Evolutionary conservation across 495 filamentous ascomycete species (phyloP).

Genomic region (Jackrogersella minutella): DNA sequence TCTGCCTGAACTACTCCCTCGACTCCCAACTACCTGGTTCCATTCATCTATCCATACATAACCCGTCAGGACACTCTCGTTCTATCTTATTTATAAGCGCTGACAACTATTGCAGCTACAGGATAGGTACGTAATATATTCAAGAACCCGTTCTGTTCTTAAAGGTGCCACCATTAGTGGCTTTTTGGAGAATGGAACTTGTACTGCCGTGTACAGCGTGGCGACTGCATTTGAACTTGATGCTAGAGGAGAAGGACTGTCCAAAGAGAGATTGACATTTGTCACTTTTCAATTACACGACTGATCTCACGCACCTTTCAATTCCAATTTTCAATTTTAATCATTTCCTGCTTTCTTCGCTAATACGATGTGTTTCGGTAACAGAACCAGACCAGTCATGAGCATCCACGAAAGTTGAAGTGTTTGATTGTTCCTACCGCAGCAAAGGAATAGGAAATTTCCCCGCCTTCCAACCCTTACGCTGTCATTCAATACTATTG

Average conservation of each 20-base stretch:
- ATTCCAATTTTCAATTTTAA: conserved; percentile 9
- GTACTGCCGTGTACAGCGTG: conserved; percentile 41
- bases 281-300: conserved; percentile 35
- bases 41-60: not conserved
- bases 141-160: not conserved
- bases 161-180: conserved; percentile 1
- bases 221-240: conserved; percentile 24
- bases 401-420: conserved; percentile 32
- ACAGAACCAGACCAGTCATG: conserved; percentile 28
- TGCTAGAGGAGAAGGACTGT: conserved; percentile 3
- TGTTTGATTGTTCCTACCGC: conserved; percentile 29
- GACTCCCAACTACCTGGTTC: not conserved
- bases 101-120: not conserved
- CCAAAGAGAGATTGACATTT: conserved; percentile 38
- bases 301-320: conserved; percentile 16
- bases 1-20: not conserved
- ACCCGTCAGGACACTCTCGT: not conserved
- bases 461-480: conserved; percentile 20
- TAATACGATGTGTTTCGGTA: conserved; percentile 32
- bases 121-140: conserved; percentile 17
- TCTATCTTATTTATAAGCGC: not conserved
- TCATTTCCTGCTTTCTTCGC: conserved; percentile 4
- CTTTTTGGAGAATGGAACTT: conserved; percentile 2
- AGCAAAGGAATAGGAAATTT: conserved; percentile 21
- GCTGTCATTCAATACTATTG: conserved; percentile 4